Conservation (phyloP, 768 basidiomycete species). For the Hygrophorus russula region DNA sequence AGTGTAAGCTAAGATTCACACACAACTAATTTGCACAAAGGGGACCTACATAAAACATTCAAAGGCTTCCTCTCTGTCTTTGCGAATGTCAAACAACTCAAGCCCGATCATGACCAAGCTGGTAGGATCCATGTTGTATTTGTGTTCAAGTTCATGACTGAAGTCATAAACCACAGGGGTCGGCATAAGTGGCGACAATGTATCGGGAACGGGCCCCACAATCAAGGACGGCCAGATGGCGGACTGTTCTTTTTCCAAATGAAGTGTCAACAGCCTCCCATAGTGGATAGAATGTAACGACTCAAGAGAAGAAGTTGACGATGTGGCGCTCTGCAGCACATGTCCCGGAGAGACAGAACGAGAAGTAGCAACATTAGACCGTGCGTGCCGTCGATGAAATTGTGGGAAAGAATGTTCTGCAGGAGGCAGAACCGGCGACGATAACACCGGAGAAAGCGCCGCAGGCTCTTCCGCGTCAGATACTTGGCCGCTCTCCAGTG, state of each 20-base stretch:
- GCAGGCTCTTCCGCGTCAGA: conserved; percentile 63
- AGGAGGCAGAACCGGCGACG: conserved; percentile 19
- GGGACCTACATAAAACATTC: conserved; percentile 52
- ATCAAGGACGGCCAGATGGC: conserved; percentile 78
- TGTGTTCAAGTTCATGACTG: conserved; percentile 41
- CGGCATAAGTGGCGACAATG: conserved; percentile 39
- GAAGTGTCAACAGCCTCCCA: conserved; percentile 65
- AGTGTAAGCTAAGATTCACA: background rate
- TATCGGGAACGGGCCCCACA: conserved; percentile 59
- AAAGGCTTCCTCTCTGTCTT: conserved; percentile 67
- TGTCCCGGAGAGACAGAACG: conserved; percentile 49
- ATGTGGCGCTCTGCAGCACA: conserved; percentile 43
- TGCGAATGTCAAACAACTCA: conserved; percentile 64
- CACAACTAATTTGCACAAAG: background rate
- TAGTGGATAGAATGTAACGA: conserved; percentile 48
- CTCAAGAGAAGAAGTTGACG: conserved; percentile 74
- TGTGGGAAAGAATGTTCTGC: conserved; percentile 24
- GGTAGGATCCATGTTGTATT: conserved; percentile 82
- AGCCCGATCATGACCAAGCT: conserved; percentile 63
- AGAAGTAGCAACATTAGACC: conserved; percentile 26
- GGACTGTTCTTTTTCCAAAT: conserved; percentile 70
- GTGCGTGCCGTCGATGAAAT: conserved; percentile 15
- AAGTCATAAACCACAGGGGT: conserved; percentile 44
- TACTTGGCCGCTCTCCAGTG: conserved; percentile 60
- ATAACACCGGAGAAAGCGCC: conserved; percentile 46